Base-by-base conservation (phyloP, 345 rosid species). In the Erodium maritimum region DNA sequence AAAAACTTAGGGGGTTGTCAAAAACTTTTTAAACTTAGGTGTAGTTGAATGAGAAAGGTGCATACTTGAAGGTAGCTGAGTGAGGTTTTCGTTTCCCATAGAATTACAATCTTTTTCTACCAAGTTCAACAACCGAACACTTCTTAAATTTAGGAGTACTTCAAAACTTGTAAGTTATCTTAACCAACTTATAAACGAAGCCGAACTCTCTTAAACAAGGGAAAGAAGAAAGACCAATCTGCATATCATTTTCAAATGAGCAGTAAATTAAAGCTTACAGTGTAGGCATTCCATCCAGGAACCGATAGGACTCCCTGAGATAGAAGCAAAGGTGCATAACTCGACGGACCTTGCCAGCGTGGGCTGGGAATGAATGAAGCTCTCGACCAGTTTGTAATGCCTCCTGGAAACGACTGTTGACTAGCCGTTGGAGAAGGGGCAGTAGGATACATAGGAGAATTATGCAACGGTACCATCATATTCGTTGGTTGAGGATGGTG, bases 321-420 rank as follows among this genome's bases (percentile, higher is more conserved):
- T 60, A 90, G 67, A 70, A 94, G 75, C 60, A 94, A 64, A 54
- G 99, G 81, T 11, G 97, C 63, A 53, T 78, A 94, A 57, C 80
- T 81, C 46, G 97, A 90, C 58, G 96, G 97, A 60, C 81, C 95
- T 73, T 85, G 96, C 99, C 99, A 94, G 23, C 96, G 82, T 60
- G 97, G 97, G 66, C 86, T 94, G 48, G 95, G 80, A 63, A 94
- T 79, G 68, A 78, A 90, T 57, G 99, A 85, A 62, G 95, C 80
- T 66, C 97, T 79, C 19, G 97, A 77, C 99, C 99, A 93, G 72
- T 73, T 80, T 54, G 84, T 56, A 54, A 80, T 66, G 61, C 83
- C 90, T 69, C 83, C 87, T 17, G 77, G 64, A 69, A 82, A 77
- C 46, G 96, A 89, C 71, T 85, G 89, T 73, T 83, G 95, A 65